Evolutionary conservation across 2,329 filamentous ascomycete genomes (phyloP).

Genomic region (Dendryphion nanum): DNA sequence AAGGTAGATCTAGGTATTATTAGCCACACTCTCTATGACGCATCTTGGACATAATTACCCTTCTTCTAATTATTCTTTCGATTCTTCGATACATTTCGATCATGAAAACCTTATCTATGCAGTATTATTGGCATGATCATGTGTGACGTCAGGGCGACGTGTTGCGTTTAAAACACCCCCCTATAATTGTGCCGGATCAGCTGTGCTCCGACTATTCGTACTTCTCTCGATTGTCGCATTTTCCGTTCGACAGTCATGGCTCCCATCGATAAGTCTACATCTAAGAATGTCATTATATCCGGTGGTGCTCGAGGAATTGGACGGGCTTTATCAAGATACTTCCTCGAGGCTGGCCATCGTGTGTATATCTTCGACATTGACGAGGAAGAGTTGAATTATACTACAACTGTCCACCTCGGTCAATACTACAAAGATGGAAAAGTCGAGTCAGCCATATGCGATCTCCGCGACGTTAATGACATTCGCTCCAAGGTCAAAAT

Average conservation of each 20-base stretch:
- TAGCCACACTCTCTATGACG: neutral
- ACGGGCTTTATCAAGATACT: conserved; percentile 46
- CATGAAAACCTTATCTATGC: neutral
- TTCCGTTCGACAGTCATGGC: conserved; percentile 6
- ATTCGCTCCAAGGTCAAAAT: conserved; percentile 42
- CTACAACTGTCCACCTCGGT: conserved; percentile 41
- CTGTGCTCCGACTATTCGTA: neutral
- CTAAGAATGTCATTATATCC: conserved; percentile 39
- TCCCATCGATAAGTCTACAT: conserved; percentile 10
- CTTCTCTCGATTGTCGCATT: neutral
- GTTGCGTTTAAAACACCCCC: neutral
- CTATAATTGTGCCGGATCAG: conserved; percentile 3
- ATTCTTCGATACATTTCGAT: neutral
- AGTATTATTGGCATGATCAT: neutral
- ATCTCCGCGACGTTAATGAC: conserved; percentile 44
- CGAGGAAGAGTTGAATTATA: conserved; percentile 34
- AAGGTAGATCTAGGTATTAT: neutral
- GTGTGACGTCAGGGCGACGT: conserved; percentile 27
- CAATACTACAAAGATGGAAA: conserved; percentile 35
- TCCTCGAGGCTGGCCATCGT: conserved; percentile 45
- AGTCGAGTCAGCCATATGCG: conserved; percentile 40
- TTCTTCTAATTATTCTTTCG: neutral
- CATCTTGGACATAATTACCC: too few species aligned
- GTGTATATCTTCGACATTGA: conserved; percentile 49
- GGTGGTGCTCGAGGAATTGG: conserved; percentile 51